phyloP scores from a whole-genome alignment of 2,329 filamentous ascomycete species.

The Onygenales sp. region DNA sequence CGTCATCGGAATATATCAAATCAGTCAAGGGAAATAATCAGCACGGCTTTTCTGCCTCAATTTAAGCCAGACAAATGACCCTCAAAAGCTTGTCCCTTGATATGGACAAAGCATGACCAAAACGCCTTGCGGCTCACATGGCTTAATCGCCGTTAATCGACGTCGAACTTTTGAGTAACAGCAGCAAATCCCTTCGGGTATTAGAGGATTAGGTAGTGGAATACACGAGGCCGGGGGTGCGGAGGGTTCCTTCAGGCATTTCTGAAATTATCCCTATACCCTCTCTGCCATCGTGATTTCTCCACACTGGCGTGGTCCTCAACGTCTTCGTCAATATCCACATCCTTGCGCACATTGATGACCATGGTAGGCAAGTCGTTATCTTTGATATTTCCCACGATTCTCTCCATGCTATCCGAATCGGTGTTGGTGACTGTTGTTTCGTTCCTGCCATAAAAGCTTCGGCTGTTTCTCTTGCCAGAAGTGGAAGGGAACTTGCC shows the following conservation, averaged over 20 bases:
- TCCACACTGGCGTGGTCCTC: not conserved
- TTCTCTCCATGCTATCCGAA: constrained; percentile 2
- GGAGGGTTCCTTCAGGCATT: not conserved
- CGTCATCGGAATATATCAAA: no score
- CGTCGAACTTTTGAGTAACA: no score
- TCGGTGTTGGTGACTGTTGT: not conserved
- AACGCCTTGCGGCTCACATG: no score
- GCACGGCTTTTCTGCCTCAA: no score
- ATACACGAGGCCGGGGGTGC: no score
- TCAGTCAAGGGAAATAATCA: no score
- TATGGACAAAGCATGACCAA: no score
- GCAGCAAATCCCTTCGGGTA: no score
- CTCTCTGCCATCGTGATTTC: not conserved
- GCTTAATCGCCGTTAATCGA: no score
- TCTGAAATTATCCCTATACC: not conserved
- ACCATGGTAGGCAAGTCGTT: not conserved
- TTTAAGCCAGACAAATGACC: no score
- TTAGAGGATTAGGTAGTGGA: no score
- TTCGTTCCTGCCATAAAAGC: not conserved
- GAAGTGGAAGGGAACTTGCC: not conserved
- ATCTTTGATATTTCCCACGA: not conserved
- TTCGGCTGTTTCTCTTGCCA: not conserved
- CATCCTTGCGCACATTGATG: constrained; percentile 1
- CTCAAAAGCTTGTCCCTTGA: no score
- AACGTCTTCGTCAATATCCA: not conserved